These are phyloP conservation scores for Phytopythium sindhum DNA, from an alignment of 352 stramenopile species.

Conservation along the genomic window DNA sequence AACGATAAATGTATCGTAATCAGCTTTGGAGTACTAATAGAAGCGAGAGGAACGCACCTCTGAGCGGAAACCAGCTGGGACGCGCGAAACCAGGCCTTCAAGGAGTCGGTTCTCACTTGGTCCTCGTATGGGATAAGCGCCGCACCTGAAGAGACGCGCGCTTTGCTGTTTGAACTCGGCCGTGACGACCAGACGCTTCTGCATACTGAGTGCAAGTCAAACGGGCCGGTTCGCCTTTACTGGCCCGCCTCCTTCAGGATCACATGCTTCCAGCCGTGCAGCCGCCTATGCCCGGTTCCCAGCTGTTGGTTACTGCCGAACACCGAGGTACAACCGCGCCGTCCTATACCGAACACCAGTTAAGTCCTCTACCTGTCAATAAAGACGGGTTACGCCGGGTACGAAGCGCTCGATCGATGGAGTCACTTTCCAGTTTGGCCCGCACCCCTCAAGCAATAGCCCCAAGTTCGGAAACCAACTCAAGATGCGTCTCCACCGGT, in stretches of 20 bases:
- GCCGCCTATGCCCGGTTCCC: neutral
- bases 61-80: no score
- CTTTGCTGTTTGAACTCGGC: slow-evolving; percentile 1
- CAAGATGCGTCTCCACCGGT: slow-evolving; percentile 3
- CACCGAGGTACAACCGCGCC: no score
- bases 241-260: neutral
- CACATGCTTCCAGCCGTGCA: neutral
- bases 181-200: neutral
- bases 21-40: no score
- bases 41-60: no score
- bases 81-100: neutral
- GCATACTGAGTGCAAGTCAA: slow-evolving; percentile 1
- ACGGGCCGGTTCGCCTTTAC: neutral
- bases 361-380: neutral
- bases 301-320: neutral
- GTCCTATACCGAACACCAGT: neutral
- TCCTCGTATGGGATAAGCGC: neutral
- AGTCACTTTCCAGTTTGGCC: slow-evolving; percentile 3
- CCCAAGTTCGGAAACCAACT: neutral
- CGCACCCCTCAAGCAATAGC: neutral
- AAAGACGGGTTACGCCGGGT: neutral
- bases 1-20: no score
- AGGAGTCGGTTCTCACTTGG: neutral
- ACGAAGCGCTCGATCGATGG: neutral
- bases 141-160: neutral